Percentiles rank a stretch among this genome's conserved stretches.
phyloP scores from a whole-genome alignment of 2,329 filamentous ascomycete genomes.

The Ceratocystis variospora region DNA sequence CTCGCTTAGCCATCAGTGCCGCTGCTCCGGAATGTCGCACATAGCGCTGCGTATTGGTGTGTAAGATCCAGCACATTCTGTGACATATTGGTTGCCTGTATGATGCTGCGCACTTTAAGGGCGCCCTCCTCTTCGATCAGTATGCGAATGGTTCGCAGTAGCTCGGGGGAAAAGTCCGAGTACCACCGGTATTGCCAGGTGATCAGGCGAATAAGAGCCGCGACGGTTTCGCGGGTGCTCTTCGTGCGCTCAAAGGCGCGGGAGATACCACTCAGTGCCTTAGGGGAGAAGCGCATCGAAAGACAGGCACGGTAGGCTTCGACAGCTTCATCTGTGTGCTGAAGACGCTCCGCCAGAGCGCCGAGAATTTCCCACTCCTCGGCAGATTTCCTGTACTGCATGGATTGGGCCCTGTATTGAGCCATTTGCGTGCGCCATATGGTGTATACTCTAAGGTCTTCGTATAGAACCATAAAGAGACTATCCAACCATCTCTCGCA shows the following conservation, averaged over 20 bases:
- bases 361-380: constrained; percentile 98
- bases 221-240: constrained; percentile 68
- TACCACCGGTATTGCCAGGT: constrained; percentile 99
- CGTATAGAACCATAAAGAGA: constrained; percentile 97
- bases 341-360: constrained; percentile 78
- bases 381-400: constrained; percentile 91
- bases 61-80: constrained; percentile 89
- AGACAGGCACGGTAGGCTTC: constrained; percentile 89
- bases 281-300: constrained; percentile 78
- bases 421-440: constrained; percentile 99
- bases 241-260: constrained; percentile 63
- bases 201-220: constrained; percentile 76
- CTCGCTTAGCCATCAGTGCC: constrained; percentile 62
- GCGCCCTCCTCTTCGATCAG: constrained; percentile 96
- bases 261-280: constrained; percentile 75
- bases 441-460: constrained; percentile 94
- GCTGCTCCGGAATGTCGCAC: constrained; percentile 86
- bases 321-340: constrained; percentile 79
- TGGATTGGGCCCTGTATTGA: constrained; percentile 81
- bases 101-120: constrained; percentile 92
- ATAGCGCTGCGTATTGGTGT: constrained; percentile 89
- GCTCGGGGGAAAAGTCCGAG: constrained; percentile 90
- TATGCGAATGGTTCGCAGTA: constrained; percentile 76
- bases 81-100: constrained; percentile 86
- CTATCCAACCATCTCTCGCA: constrained; percentile 98